phyloP scores from a whole-genome alignment of 768 basidiomycete species.

The Dioszegia crocea region DNA sequence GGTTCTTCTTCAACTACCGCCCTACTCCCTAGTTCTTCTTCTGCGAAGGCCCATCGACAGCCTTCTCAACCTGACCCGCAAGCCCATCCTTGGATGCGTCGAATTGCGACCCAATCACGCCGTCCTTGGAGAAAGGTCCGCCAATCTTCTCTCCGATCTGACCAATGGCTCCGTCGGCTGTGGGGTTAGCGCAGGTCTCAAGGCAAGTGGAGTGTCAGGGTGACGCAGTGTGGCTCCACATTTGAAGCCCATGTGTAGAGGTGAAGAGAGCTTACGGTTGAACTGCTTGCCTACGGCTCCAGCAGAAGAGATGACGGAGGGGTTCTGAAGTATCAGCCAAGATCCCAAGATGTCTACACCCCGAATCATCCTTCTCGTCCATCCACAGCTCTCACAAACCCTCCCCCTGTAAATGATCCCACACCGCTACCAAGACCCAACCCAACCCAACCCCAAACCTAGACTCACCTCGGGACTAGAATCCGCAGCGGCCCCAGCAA shows the following conservation, averaged over 20 bases:
- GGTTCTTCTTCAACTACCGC: background rate
- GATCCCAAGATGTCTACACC: background rate
- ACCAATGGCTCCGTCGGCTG: constrained; percentile 7
- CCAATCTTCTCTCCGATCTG: constrained; percentile 4
- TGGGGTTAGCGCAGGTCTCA: background rate
- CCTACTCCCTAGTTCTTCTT: too few species aligned
- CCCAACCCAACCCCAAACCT: background rate
- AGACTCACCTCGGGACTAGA: constrained; percentile 7
- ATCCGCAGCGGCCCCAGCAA: background rate
- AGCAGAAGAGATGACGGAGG: constrained; percentile 10
- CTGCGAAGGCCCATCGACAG: constrained; percentile 9
- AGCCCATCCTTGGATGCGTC: constrained; percentile 10
- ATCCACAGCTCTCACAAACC: too few species aligned
- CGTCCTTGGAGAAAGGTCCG: constrained; percentile 9
- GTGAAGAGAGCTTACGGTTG: constrained; percentile 3
- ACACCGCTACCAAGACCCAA: background rate
- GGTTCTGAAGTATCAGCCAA: constrained; percentile 3
- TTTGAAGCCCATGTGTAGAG: too few species aligned
- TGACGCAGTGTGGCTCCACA: too few species aligned
- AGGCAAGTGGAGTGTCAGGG: too few species aligned
- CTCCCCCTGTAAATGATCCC: too few species aligned
- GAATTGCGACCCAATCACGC: constrained; percentile 5
- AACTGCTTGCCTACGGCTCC: constrained; percentile 10
- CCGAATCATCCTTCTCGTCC: background rate
- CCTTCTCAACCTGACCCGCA: constrained; percentile 6